Base-by-base conservation (phyloP, 306 rosid genomes). In the Trifolium repens region DNA sequence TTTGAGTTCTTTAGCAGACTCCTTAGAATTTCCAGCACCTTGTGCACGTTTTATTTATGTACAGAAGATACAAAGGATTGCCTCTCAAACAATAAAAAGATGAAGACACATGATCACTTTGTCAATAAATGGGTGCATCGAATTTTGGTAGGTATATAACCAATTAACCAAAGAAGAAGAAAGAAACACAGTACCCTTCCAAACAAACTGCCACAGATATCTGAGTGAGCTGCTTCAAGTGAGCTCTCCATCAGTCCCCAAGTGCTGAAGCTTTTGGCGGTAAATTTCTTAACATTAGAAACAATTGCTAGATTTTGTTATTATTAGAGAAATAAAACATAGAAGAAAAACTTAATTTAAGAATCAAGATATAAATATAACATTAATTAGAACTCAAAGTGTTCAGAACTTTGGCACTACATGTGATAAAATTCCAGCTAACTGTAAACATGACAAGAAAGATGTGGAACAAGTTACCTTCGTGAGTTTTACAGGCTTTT, bases 171-270 rank as follows among this genome's bases (percentile, higher is more conserved):
- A n/a, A 30, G 46, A 5, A 11, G 11, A 69, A 49, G 46, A 5
- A 50, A 47, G 73, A 69, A 47, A 49, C 73, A 27, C 5, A 47
- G 30, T 69, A 92, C 99, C 96, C 88, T 92, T 74, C 89, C 96
- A 89, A 94, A 94, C 88, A 94, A 81, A 84, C 89, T 83, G 78
- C 99, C 99, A 87, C 99, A 94, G 67, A 94, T 92, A 84, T 90
- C 97, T 55, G 88, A 73, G 67, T 94, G 99, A 60, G 96, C 98
- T 16, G 96, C 89, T 84, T 94, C 97, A 71, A 94, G 93, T 71
- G 64, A 94, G 92, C 80, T 87, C 96, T 73, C 97, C 99, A 88
- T 83, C 86, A 81, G 90, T 86, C 24, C 90, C 89, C 66, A 93
- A 90, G 74, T 79, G 88, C 88, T 90, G 97, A 85, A 94, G 97